These are phyloP conservation scores for Escallonia herrerae DNA, from an alignment of 129 eudicot genomes.

Conservation along the genomic window DNA sequence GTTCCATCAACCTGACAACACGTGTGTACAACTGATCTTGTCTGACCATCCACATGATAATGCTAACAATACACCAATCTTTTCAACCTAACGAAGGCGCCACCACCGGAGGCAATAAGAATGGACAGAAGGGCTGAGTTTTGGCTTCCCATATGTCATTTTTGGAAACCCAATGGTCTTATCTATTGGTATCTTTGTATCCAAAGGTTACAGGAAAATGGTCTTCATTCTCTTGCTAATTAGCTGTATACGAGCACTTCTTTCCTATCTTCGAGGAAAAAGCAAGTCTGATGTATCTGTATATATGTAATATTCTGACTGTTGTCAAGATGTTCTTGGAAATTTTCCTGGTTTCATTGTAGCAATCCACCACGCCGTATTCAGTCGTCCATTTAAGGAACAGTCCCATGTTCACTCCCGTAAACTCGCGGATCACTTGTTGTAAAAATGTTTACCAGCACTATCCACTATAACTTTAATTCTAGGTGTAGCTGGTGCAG, in stretches of 20 bases:
- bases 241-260: constrained; percentile 9
- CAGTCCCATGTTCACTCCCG: too few species aligned
- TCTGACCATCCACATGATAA: constrained; percentile 28
- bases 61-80: constrained; percentile 46
- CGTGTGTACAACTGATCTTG: constrained; percentile 45
- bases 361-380: too few species aligned
- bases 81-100: constrained; percentile 23
- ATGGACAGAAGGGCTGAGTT: constrained; percentile 18
- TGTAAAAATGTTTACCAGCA: too few species aligned
- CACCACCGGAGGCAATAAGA: constrained; percentile 17
- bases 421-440: too few species aligned
- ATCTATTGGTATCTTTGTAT: background rate
- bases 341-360: background rate
- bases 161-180: constrained; percentile 27
- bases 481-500: too few species aligned
- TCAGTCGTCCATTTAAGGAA: background rate
- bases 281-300: constrained; percentile 12
- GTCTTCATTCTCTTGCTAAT: constrained; percentile 1
- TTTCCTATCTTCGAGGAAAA: constrained; percentile 4
- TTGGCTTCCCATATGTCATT: constrained; percentile 19
- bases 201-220: constrained; percentile 9
- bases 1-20: constrained; percentile 42
- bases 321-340: background rate
- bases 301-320: constrained; percentile 18
- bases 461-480: too few species aligned